Evolutionary conservation across 306 rosid species (phyloP).

Genomic region (Fagus crenata): DNA sequence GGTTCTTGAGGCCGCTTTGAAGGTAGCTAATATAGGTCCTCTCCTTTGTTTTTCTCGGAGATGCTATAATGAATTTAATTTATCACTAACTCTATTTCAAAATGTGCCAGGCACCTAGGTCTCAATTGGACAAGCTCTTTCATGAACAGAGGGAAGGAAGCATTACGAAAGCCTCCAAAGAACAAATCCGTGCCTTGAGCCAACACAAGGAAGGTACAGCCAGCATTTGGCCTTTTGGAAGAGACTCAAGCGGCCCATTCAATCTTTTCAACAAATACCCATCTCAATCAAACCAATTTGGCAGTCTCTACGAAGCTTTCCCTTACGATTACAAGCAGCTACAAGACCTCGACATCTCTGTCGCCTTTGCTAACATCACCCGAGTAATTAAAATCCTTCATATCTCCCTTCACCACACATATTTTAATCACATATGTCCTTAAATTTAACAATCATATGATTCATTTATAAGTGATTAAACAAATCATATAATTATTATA

Average conservation of each 20-base stretch:
- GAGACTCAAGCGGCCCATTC: conserved; percentile 38
- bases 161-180: conserved; percentile 46
- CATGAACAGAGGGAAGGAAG: conserved; percentile 43
- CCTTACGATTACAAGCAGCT: conserved; percentile 32
- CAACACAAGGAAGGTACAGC: conserved; percentile 12
- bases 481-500: too few relatives aligned
- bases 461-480: too few relatives aligned
- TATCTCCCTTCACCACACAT: too few relatives aligned
- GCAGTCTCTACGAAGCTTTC: conserved; percentile 46
- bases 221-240: conserved; percentile 56
- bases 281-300: conserved; percentile 47
- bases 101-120: conserved; percentile 33
- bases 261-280: conserved; percentile 47
- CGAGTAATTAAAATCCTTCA: conserved; percentile 20
- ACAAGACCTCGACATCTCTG: conserved; percentile 38
- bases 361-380: conserved; percentile 57
- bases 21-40: conserved; percentile 28
- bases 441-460: too few relatives aligned
- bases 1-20: conserved; percentile 57
- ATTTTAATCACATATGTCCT: too few relatives aligned
- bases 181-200: conserved; percentile 45
- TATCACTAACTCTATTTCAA: not conserved
- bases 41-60: not conserved
- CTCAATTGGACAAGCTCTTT: conserved; percentile 44
- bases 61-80: not conserved